phyloP scores from a whole-genome alignment of 2,329 filamentous ascomycete species.

The Monosporascus sp. region DNA sequence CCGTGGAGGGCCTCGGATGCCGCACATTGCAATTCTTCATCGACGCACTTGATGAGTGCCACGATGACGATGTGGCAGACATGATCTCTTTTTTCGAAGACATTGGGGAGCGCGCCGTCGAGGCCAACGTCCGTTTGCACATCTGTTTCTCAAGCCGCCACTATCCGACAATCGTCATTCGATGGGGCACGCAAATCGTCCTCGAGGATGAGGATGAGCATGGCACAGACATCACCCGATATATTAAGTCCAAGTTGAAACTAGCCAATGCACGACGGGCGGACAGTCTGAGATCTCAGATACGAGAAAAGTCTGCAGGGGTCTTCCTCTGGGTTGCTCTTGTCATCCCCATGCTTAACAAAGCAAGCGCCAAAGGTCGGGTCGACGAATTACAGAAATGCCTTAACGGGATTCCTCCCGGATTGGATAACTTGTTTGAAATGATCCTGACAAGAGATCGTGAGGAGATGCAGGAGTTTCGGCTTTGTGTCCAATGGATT shows the following conservation, averaged over 20 bases:
- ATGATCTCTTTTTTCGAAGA: background rate
- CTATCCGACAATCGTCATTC: background rate
- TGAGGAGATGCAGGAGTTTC: no score
- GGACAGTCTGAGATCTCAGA: background rate
- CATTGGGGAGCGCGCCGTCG: background rate
- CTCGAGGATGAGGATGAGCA: no score
- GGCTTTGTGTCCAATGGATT: no score
- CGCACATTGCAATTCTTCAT: background rate
- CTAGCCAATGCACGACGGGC: constrained; percentile 1
- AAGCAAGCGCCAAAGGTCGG: background rate
- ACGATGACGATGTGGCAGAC: background rate
- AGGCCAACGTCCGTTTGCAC: background rate
- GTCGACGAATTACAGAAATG: no score
- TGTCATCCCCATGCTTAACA: constrained; percentile 15
- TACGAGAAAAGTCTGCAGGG: constrained; percentile 25
- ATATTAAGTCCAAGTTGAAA: no score
- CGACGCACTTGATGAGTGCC: constrained; percentile 5
- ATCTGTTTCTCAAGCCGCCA: constrained; percentile 2
- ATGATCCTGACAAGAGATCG: no score
- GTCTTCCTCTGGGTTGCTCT: constrained; percentile 38
- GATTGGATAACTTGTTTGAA: no score
- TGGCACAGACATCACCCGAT: no score
- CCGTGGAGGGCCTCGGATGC: no score
- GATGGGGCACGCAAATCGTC: background rate
- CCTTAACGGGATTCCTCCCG: no score